phyloP scores from a whole-genome alignment of 495 filamentous ascomycete genomes.

The Saxispiralis lemnorum region DNA sequence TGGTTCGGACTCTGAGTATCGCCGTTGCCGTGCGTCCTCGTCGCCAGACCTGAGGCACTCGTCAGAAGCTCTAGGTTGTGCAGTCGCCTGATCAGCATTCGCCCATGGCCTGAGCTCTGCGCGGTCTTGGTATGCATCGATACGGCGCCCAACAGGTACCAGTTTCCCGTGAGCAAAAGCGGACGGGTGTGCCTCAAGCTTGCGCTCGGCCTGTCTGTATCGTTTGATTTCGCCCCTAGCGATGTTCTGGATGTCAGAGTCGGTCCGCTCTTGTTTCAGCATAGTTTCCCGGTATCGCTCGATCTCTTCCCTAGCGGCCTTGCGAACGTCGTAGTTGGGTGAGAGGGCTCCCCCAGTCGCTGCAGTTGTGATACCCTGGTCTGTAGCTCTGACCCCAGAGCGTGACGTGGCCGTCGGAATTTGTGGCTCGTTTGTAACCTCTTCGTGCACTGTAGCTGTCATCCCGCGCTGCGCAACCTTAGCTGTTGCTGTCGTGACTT shows the following conservation, averaged over 20 bases:
- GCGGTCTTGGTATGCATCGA: not conserved
- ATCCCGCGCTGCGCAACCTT: no score
- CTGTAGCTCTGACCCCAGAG: no score
- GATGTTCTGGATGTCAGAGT: not conserved
- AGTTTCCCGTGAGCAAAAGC: slow-evolving; percentile 13
- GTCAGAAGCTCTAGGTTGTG: no score
- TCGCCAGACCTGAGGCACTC: no score
- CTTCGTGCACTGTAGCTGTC: no score
- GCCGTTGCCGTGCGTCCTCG: no score
- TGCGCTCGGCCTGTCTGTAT: slow-evolving; percentile 11
- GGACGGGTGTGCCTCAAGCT: slow-evolving; percentile 11
- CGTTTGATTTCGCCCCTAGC: slow-evolving; percentile 1
- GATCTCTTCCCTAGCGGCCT: slow-evolving; percentile 12
- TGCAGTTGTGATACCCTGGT: no score
- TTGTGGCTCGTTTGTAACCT: no score
- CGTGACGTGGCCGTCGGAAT: no score
- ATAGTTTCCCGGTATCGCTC: slow-evolving; percentile 5
- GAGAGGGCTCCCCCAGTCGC: not conserved
- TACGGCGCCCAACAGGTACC: slow-evolving; percentile 7
- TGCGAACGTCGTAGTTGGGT: slow-evolving; percentile 6
- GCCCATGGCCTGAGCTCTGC: not conserved
- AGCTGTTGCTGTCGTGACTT: no score
- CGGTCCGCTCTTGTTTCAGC: not conserved
- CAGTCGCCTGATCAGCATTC: not conserved
- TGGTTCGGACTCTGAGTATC: no score